A percentile compares a stretch with the other conserved stretches of the same genome.
phyloP scores from a whole-genome alignment of 768 basidiomycete species.

The Trametes cingulata region DNA sequence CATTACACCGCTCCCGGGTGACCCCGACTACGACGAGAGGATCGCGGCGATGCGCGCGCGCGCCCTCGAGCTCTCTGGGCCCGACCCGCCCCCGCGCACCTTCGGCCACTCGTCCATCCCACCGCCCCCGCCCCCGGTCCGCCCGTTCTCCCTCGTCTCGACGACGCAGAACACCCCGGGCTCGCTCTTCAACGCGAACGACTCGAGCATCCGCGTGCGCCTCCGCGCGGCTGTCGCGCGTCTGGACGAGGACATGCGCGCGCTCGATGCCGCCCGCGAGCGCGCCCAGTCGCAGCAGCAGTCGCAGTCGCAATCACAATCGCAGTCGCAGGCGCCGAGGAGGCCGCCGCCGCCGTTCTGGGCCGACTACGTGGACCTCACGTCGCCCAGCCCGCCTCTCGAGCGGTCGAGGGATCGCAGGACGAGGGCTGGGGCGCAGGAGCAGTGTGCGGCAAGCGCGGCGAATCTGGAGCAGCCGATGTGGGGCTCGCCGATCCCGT shows the following conservation, averaged over 20 bases:
- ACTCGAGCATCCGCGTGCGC: conserved; percentile 19
- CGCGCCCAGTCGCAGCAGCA: neutral
- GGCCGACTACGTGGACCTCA: neutral
- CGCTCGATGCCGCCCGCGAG: conserved; percentile 7
- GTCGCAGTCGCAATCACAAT: neutral
- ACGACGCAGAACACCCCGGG: conserved; percentile 20
- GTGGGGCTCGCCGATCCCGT: conserved; percentile 25
- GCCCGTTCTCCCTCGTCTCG: conserved; percentile 14
- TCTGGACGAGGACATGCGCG: conserved; percentile 9
- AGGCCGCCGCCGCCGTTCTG: neutral
- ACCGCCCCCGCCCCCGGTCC: conserved; percentile 19
- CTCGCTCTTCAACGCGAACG: conserved; percentile 22
- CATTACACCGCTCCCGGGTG: too few relatives aligned
- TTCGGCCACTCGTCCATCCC: conserved; percentile 1
- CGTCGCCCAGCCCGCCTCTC: conserved; percentile 5
- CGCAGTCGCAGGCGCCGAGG: neutral
- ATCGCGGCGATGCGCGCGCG: conserved; percentile 40
- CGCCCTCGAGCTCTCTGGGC: conserved; percentile 18
- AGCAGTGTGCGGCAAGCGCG: neutral
- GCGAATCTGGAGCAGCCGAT: conserved; percentile 13
- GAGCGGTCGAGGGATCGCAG: neutral
- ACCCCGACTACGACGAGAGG: conserved; percentile 49
- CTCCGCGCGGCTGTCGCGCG: conserved; percentile 10
- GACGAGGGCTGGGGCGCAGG: neutral
- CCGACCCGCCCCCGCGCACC: conserved; percentile 6